These are phyloP conservation scores for Helotiales sp. DNA, from an alignment of 2,329 filamentous ascomycete genomes.

Conservation along the genomic window DNA sequence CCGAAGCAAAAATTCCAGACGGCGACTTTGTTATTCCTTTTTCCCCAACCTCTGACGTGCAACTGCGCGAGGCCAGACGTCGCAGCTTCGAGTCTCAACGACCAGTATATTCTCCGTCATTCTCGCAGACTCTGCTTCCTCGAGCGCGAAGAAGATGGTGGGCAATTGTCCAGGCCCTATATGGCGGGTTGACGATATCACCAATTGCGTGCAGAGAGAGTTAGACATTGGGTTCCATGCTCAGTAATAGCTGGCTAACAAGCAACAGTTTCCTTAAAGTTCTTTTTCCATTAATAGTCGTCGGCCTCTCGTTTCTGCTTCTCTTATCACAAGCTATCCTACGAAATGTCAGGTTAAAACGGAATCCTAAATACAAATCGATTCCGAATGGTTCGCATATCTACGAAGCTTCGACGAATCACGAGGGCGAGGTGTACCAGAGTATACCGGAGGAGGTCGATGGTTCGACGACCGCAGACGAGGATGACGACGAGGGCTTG, in stretches of 20 bases:
- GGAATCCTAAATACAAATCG: conserved; percentile 55
- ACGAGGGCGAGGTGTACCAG: conserved; percentile 17
- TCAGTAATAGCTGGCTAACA: conserved; percentile 18
- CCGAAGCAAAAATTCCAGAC: background rate
- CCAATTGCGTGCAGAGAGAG: conserved; percentile 65
- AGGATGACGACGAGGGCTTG: conserved; percentile 58
- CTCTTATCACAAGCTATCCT: conserved; percentile 60
- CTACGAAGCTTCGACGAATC: conserved; percentile 37
- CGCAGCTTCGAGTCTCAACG: background rate
- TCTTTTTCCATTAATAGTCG: conserved; percentile 72
- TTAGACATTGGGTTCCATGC: conserved; percentile 44
- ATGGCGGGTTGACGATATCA: conserved; percentile 65
- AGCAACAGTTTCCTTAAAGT: conserved; percentile 71
- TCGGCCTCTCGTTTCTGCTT: conserved; percentile 68
- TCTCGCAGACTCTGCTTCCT: background rate
- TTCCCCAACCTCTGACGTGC: background rate
- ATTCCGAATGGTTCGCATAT: conserved; percentile 46
- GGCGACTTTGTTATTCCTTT: background rate
- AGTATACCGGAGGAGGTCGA: conserved; percentile 35
- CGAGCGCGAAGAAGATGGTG: conserved; percentile 21
- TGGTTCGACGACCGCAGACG: conserved; percentile 32
- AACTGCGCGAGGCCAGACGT: conserved; percentile 1
- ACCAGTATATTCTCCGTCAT: background rate
- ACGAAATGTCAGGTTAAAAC: conserved; percentile 53
- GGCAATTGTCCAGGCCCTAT: conserved; percentile 35